These are phyloP conservation scores for Suillus americanus DNA, from an alignment of 768 basidiomycete genomes.

Conservation along the genomic window DNA sequence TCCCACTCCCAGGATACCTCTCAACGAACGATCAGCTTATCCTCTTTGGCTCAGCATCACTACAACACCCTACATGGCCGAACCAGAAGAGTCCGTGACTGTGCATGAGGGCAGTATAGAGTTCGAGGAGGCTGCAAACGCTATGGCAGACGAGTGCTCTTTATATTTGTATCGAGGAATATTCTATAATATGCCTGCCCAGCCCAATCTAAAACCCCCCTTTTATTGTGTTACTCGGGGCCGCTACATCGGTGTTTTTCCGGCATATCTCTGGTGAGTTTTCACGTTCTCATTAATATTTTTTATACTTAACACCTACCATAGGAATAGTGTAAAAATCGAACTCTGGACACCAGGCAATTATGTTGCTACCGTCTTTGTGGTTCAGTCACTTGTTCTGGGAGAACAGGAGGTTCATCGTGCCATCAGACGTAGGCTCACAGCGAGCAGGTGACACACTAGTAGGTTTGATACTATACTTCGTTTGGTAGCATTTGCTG, in stretches of 20 bases:
- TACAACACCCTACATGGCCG: not conserved
- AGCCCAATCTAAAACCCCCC: not conserved
- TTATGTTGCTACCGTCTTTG: not conserved
- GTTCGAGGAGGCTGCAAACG: not conserved
- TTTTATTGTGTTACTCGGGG: not conserved
- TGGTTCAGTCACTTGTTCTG: not conserved
- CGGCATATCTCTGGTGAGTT: not conserved
- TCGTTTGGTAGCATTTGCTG: not conserved
- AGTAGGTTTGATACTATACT: not conserved
- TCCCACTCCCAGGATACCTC: not conserved
- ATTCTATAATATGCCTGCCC: not conserved
- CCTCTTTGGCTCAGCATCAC: not conserved
- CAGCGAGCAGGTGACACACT: not conserved
- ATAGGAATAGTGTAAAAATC: not conserved
- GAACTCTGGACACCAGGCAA: not conserved
- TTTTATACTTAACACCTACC: too few species aligned
- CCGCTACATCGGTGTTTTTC: not conserved
- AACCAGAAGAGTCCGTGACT: not conserved
- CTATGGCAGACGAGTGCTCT: not conserved
- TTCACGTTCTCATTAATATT: not conserved
- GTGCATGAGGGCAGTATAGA: not conserved
- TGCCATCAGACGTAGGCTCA: not conserved
- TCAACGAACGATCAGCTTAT: not conserved
- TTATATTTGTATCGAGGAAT: not conserved
- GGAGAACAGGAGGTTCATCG: not conserved